These are phyloP conservation scores for Sequoia sempervirens DNA, from an alignment of 75 land plant genomes.

Conservation along the genomic window DNA sequence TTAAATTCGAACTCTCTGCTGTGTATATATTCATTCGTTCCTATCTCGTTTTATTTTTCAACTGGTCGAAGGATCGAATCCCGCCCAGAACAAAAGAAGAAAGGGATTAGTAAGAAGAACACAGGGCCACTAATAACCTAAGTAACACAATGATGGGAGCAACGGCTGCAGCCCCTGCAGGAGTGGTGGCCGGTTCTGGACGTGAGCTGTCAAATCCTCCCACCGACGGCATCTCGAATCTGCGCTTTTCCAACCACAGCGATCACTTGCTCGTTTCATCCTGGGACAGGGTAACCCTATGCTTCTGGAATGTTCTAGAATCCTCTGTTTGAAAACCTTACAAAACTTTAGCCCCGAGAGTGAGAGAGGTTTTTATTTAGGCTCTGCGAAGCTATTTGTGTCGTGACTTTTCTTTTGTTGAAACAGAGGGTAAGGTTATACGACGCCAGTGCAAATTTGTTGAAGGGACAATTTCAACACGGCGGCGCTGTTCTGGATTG, in stretches of 20 bases:
- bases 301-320: background rate
- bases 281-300: conserved; percentile 71
- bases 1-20: no score
- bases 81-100: background rate
- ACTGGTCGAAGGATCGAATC: background rate
- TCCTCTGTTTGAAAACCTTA: background rate
- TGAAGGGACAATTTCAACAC: conserved; percentile 89
- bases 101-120: no score
- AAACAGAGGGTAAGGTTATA: conserved; percentile 88
- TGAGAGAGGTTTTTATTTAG: background rate
- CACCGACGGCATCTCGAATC: conserved; percentile 93
- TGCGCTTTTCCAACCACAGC: conserved; percentile 97
- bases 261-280: conserved; percentile 96
- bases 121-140: no score
- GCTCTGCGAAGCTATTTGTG: background rate
- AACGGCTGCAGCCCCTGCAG: background rate
- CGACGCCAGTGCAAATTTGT: conserved; percentile 80
- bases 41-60: background rate
- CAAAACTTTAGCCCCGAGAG: no score
- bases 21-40: background rate
- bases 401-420: background rate
- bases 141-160: background rate
- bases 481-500: conserved; percentile 92
- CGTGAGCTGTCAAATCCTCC: conserved; percentile 89
- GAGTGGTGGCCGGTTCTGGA: conserved; percentile 35